These are phyloP conservation scores for Xylaria arbuscula DNA, from an alignment of 2,329 filamentous ascomycete genomes.

Conservation along the genomic window DNA sequence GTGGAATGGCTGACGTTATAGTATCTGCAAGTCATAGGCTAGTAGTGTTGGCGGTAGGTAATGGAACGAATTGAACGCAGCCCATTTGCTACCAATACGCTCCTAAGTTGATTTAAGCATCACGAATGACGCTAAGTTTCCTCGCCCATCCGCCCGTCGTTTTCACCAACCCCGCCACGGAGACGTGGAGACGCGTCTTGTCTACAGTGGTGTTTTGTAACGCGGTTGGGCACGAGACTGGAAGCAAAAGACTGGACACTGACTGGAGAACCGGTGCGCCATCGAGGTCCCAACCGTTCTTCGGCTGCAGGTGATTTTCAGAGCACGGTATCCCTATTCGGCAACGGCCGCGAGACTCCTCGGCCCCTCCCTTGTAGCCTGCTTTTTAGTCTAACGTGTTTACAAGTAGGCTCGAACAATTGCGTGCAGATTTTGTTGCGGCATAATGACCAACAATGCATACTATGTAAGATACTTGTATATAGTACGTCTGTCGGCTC, in stretches of 20 bases:
- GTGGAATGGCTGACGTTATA: slow-evolving; percentile 27
- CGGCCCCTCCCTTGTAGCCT: slow-evolving; percentile 26
- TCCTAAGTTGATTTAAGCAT: background rate
- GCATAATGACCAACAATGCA: background rate
- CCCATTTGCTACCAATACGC: background rate
- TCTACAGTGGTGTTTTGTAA: slow-evolving; percentile 25
- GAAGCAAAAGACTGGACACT: background rate
- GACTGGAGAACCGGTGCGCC: slow-evolving; percentile 4
- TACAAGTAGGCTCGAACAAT: slow-evolving; percentile 7
- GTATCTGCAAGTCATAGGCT: slow-evolving; percentile 15
- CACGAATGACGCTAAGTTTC: background rate
- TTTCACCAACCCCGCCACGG: background rate
- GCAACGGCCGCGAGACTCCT: slow-evolving; percentile 23
- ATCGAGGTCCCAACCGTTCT: slow-evolving; percentile 25
- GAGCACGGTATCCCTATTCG: slow-evolving; percentile 19
- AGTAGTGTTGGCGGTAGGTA: slow-evolving; percentile 2
- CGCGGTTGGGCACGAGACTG: slow-evolving; percentile 35
- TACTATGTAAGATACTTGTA: background rate
- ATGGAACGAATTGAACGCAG: background rate
- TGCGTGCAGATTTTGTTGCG: slow-evolving; percentile 18
- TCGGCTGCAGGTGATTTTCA: slow-evolving; percentile 12
- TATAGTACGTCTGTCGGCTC: slow-evolving; percentile 5
- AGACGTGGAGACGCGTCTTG: slow-evolving; percentile 9
- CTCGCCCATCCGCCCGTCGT: slow-evolving; percentile 1
- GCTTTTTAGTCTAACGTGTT: slow-evolving; percentile 5